Conservation (phyloP, 495 filamentous ascomycete species). For the Tuber umbilicatum region DNA sequence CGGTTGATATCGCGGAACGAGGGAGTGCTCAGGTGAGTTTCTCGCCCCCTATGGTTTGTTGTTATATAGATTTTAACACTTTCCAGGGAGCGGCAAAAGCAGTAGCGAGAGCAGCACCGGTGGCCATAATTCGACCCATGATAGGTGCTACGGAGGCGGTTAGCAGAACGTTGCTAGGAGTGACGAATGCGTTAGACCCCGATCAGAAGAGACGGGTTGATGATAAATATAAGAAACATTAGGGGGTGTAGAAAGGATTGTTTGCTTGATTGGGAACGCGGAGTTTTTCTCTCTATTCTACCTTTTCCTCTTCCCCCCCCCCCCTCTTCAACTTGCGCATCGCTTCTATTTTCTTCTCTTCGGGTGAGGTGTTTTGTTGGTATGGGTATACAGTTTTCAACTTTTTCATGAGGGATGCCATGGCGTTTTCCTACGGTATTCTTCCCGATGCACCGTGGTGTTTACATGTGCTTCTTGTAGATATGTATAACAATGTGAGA, state of each 20-base stretch:
- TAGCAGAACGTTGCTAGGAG: constrained; percentile 80
- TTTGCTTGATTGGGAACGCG: constrained; percentile 1
- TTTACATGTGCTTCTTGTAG: constrained; percentile 2
- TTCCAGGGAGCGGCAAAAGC: constrained; percentile 63
- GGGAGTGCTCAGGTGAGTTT: constrained; percentile 56
- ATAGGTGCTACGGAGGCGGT: constrained; percentile 88
- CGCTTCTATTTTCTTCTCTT: not conserved
- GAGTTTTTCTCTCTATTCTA: constrained; percentile 10
- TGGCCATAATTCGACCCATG: constrained; percentile 79
- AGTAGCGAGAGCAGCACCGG: constrained; percentile 75
- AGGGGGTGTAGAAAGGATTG: not conserved
- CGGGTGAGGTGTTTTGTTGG: not conserved
- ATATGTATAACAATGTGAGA: constrained; percentile 2
- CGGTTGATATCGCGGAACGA: constrained; percentile 82
- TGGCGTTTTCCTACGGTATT: constrained; percentile 1
- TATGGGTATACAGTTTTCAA: constrained; percentile 1
- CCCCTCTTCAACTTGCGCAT: not conserved
- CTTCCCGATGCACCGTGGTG: constrained; percentile 2
- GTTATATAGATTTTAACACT: not conserved
- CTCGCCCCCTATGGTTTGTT: not conserved
- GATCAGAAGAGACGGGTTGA: constrained; percentile 75
- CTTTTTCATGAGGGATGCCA: constrained; percentile 6
- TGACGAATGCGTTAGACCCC: constrained; percentile 87
- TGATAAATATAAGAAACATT: constrained; percentile 49
- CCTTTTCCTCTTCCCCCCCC: not conserved